These are phyloP conservation scores for Citropsis articulata DNA, from an alignment of 345 rosid genomes.

Conservation along the genomic window DNA sequence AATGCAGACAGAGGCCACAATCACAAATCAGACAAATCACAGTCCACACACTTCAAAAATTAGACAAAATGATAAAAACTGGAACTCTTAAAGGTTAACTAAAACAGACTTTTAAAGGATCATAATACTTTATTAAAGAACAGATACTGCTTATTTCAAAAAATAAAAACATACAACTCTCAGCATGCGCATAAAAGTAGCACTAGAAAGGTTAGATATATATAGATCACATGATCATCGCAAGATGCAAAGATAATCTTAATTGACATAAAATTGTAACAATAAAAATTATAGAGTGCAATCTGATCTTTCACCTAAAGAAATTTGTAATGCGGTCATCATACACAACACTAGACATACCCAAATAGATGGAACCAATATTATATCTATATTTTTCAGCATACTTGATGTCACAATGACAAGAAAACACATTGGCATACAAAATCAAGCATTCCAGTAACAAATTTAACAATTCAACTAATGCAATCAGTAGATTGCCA, in stretches of 20 bases:
- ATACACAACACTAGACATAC: background rate
- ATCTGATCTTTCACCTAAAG: background rate
- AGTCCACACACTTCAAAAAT: background rate
- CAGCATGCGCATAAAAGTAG: background rate
- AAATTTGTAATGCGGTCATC: background rate
- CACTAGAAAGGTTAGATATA: background rate
- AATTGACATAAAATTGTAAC: background rate
- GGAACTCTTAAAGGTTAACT: background rate
- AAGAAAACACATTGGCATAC: background rate
- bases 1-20: background rate
- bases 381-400: background rate
- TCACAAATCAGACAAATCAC: background rate
- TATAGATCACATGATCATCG: background rate
- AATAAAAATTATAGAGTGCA: background rate
- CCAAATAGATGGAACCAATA: background rate
- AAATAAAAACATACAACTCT: background rate
- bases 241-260: background rate
- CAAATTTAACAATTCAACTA: background rate
- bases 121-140: background rate
- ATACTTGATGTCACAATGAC: background rate
- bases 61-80: background rate
- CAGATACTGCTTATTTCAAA: background rate
- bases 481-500: background rate
- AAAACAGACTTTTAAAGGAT: background rate
- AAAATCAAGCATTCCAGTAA: background rate